These are phyloP conservation scores for Waltiozyma sp. DNA, from an alignment of 1,139 yeast species.

Conservation along the genomic window DNA sequence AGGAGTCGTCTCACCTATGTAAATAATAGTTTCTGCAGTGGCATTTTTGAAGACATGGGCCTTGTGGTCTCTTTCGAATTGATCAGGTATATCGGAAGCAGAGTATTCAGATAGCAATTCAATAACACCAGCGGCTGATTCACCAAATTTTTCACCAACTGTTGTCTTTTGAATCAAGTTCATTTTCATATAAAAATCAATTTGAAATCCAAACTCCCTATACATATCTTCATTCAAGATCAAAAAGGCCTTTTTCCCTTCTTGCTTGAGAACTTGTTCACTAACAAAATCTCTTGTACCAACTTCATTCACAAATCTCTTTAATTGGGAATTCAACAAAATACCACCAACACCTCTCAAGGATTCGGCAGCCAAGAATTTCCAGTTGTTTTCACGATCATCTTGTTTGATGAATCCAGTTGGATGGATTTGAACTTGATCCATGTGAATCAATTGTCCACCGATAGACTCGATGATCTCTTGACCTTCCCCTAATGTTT, in stretches of 20 bases:
- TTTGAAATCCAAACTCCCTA: conserved; percentile 30
- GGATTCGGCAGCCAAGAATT: conserved; percentile 71
- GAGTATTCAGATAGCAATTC: conserved; percentile 37
- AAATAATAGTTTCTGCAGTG: conserved; percentile 18
- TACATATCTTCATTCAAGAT: conserved; percentile 27
- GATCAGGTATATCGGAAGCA: conserved; percentile 12
- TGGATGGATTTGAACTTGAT: conserved; percentile 74
- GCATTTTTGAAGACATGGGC: conserved; percentile 20
- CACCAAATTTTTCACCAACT: conserved; percentile 26
- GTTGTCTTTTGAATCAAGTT: conserved; percentile 47
- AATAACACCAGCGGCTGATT: conserved; percentile 29
- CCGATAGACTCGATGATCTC: conserved; percentile 43
- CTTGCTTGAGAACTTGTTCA: conserved; percentile 29
- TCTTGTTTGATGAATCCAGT: conserved; percentile 66
- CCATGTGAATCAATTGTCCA: conserved; percentile 61
- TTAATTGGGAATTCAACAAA: conserved; percentile 44
- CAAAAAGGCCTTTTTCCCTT: conserved; percentile 30
- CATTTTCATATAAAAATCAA: conserved; percentile 57
- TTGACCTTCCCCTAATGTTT: conserved; percentile 74
- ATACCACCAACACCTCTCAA: conserved; percentile 72
- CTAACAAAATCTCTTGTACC: conserved; percentile 63
- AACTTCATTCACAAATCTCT: conserved; percentile 62
- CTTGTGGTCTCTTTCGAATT: conserved; percentile 21
- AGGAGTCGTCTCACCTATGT: conserved; percentile 43
- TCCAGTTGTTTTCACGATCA: conserved; percentile 40